phyloP scores from a whole-genome alignment of 805 yeast species.

The Naumovozyma baii region DNA sequence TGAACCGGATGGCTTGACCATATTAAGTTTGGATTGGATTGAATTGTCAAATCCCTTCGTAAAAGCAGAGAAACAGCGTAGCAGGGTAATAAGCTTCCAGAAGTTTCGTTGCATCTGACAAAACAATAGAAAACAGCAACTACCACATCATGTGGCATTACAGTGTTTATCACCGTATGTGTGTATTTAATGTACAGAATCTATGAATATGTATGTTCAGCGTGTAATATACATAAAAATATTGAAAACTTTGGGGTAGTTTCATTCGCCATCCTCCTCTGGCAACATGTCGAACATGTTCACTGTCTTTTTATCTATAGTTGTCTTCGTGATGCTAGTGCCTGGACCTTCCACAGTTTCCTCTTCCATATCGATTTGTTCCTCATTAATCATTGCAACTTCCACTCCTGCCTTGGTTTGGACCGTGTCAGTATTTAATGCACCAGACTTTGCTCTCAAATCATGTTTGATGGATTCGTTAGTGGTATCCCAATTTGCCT shows the following conservation, averaged over 20 bases:
- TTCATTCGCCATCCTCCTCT: not conserved
- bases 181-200: too few relatives aligned
- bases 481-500: conserved; percentile 64
- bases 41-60: too few relatives aligned
- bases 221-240: too few relatives aligned
- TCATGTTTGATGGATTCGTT: conserved; percentile 40
- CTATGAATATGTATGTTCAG: too few relatives aligned
- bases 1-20: too few relatives aligned
- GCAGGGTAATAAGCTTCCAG: not conserved
- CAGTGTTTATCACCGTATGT: too few relatives aligned
- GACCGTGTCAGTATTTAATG: not conserved
- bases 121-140: too few relatives aligned
- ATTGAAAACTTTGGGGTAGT: too few relatives aligned
- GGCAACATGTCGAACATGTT: conserved; percentile 1
- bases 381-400: too few relatives aligned
- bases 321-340: conserved; percentile 1
- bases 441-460: conserved; percentile 5
- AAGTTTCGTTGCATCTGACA: not conserved
- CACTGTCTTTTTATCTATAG: not conserved
- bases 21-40: too few relatives aligned
- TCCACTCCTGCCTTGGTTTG: conserved; percentile 1
- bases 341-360: conserved; percentile 9
- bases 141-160: too few relatives aligned
- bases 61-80: not conserved
- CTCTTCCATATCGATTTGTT: too few relatives aligned